Evolutionary conservation across 257 asterid species (phyloP).

Genomic region (Marsdenia floribunda): DNA sequence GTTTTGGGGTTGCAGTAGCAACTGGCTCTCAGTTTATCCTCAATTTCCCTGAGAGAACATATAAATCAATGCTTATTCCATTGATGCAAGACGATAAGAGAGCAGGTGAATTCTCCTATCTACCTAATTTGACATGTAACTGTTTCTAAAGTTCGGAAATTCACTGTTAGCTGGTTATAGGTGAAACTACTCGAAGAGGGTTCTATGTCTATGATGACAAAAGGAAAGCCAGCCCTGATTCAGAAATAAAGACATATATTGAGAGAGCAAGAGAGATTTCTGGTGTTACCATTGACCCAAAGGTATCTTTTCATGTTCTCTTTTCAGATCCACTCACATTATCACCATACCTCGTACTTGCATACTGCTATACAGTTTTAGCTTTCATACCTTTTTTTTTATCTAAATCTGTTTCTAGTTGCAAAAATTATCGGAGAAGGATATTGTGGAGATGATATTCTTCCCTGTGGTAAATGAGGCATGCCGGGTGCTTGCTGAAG

Average conservation of each 20-base stretch:
- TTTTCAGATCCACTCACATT: not conserved
- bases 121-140: not conserved
- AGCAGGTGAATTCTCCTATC: slow-evolving; percentile 42
- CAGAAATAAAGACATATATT: slow-evolving; percentile 69
- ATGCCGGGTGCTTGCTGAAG: slow-evolving; percentile 85
- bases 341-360: not conserved
- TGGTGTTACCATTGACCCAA: slow-evolving; percentile 72
- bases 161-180: slow-evolving; percentile 29
- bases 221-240: slow-evolving; percentile 92
- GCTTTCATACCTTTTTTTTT: not conserved
- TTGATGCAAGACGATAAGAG: slow-evolving; percentile 92
- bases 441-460: slow-evolving; percentile 86
- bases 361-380: not conserved
- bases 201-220: slow-evolving; percentile 69
- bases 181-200: slow-evolving; percentile 78
- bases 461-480: slow-evolving; percentile 98
- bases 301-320: slow-evolving; percentile 35
- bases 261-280: slow-evolving; percentile 73
- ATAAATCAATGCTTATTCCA: slow-evolving; percentile 79
- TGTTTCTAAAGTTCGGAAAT: slow-evolving; percentile 9
- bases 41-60: slow-evolving; percentile 78
- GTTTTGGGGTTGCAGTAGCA: slow-evolving; percentile 84
- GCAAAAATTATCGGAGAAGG: slow-evolving; percentile 64
- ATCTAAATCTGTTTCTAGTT: slow-evolving; percentile 27
- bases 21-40: slow-evolving; percentile 72